Conservation (phyloP, 352 stramenopile species). For the Phytophthora fragariaefolia region DNA sequence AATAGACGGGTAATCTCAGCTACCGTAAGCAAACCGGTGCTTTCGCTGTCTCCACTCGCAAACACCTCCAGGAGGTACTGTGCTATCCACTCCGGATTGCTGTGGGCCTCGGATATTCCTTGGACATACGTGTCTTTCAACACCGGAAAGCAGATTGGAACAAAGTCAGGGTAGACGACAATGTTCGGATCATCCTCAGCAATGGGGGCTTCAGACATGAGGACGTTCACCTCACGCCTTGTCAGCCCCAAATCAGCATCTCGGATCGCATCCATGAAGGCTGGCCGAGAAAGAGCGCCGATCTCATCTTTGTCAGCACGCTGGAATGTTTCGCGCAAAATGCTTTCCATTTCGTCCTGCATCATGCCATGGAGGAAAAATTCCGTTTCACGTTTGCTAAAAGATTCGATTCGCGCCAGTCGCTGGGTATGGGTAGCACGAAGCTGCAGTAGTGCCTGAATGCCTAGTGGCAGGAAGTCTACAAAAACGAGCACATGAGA, state of each 20-base stretch:
- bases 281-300: conserved; percentile 48
- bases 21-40: conserved; percentile 65
- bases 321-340: conserved; percentile 81
- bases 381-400: conserved; percentile 52
- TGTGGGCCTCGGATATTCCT: conserved; percentile 67
- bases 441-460: conserved; percentile 57
- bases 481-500: not conserved
- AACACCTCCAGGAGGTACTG: conserved; percentile 83
- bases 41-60: conserved; percentile 67
- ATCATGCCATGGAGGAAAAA: conserved; percentile 81
- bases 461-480: conserved; percentile 61
- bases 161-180: conserved; percentile 61
- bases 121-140: conserved; percentile 60
- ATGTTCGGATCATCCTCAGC: conserved; percentile 37
- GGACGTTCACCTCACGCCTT: conserved; percentile 75
- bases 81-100: conserved; percentile 68
- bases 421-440: conserved; percentile 54
- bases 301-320: conserved; percentile 62
- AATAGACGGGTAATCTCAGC: conserved; percentile 67
- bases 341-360: conserved; percentile 83
- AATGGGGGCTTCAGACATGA: conserved; percentile 66
- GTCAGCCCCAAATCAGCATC: conserved; percentile 76
- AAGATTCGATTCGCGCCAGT: conserved; percentile 47
- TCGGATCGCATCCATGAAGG: conserved; percentile 75
- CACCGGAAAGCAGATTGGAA: conserved; percentile 67